Percentiles rank a stretch among this genome's conserved stretches.
Evolutionary conservation across 371 early-diverging fungal genomes (phyloP).

Genomic region (Mucor sp.): DNA sequence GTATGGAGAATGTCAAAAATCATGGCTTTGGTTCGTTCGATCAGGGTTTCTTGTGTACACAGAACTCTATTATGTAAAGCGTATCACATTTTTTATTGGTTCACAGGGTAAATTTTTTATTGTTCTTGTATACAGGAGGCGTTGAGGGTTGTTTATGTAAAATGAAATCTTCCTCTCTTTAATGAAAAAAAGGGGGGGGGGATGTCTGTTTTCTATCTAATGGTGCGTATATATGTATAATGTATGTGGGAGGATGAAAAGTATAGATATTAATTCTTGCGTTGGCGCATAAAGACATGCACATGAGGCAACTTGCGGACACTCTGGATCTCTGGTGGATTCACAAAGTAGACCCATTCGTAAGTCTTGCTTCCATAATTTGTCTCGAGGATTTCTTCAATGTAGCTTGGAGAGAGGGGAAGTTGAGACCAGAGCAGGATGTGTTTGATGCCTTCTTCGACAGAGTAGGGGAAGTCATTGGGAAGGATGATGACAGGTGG

Average conservation of each 20-base stretch:
- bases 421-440: slow-evolving; percentile 52
- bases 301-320: slow-evolving; percentile 30
- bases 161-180: neutral
- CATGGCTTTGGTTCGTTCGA: neutral
- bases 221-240: neutral
- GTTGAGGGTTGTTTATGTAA: neutral
- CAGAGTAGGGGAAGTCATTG: slow-evolving; percentile 58
- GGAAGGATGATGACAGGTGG: slow-evolving; percentile 36
- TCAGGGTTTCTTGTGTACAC: neutral
- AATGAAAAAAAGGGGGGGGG: neutral
- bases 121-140: neutral
- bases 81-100: neutral
- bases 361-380: slow-evolving; percentile 16
- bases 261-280: neutral
- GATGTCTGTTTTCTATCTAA: neutral
- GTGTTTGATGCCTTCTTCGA: slow-evolving; percentile 36
- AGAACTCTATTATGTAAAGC: neutral
- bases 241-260: neutral
- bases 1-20: neutral
- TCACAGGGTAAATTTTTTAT: neutral
- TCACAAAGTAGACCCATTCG: slow-evolving; percentile 28
- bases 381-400: slow-evolving; percentile 19
- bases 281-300: slow-evolving; percentile 28
- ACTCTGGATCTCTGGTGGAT: slow-evolving; percentile 31
- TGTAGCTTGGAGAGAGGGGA: slow-evolving; percentile 26